Percentiles rank a stretch among this genome's conserved stretches.
These are phyloP conservation scores for Xylariales sp. DNA, from an alignment of 2,329 filamentous ascomycete genomes.

Conservation along the genomic window DNA sequence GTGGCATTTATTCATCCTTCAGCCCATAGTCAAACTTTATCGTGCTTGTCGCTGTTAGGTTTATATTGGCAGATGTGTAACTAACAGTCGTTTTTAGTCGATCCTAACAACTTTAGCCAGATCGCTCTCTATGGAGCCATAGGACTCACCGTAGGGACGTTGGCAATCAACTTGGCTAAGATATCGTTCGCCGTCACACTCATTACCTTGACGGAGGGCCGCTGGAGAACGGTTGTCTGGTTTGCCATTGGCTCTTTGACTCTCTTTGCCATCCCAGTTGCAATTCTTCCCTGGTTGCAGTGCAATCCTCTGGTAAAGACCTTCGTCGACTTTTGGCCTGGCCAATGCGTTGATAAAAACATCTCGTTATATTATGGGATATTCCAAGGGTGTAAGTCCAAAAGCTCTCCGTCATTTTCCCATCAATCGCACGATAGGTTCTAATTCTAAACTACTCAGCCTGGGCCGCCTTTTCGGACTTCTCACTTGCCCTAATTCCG, in stretches of 20 bases:
- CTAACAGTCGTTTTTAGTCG: background rate
- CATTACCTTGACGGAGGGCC: background rate
- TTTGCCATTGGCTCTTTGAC: background rate
- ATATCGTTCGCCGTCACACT: constrained; percentile 1
- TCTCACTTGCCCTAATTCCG: background rate
- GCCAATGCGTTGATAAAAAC: background rate
- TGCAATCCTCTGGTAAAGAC: background rate
- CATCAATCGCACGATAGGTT: too few species aligned
- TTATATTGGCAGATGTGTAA: too few species aligned
- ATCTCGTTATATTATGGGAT: background rate
- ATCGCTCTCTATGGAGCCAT: background rate
- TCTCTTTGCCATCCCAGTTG: background rate
- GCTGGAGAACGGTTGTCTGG: background rate
- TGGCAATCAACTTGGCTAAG: background rate
- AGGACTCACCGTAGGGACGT: background rate
- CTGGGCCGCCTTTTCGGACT: background rate
- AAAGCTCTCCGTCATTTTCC: too few species aligned
- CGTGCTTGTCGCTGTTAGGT: too few species aligned
- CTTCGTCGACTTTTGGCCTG: constrained; percentile 1
- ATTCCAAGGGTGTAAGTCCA: background rate
- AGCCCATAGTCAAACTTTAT: too few species aligned
- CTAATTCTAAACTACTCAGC: background rate
- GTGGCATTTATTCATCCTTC: background rate
- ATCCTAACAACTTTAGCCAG: background rate
- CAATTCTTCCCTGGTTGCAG: background rate